These are phyloP conservation scores for Cryptosporidium ryanae DNA, from an alignment of 169 alveolate species.

Conservation along the genomic window DNA sequence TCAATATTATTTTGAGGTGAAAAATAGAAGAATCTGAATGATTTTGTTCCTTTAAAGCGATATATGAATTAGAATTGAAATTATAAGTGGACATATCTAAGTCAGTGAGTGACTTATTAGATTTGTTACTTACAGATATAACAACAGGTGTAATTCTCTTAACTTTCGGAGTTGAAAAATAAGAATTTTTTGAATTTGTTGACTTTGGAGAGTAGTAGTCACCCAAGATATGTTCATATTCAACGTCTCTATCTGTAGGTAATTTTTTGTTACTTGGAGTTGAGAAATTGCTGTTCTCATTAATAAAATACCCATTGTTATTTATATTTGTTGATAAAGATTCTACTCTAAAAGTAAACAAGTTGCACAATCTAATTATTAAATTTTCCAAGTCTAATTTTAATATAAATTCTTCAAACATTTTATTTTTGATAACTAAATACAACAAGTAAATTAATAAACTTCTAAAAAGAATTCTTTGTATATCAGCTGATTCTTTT, in stretches of 20 bases:
- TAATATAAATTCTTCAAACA: neutral
- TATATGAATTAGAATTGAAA: neutral
- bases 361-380: slow-evolving; percentile 25
- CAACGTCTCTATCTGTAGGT: slow-evolving; percentile 29
- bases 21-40: slow-evolving; percentile 23
- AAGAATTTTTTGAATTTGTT: slow-evolving; percentile 15
- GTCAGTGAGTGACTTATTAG: neutral
- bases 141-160: slow-evolving; percentile 43
- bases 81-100: neutral
- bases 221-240: neutral
- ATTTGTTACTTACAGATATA: slow-evolving; percentile 3
- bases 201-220: slow-evolving; percentile 4
- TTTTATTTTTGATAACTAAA: neutral
- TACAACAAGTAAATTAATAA: slow-evolving; percentile 21
- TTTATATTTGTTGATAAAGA: slow-evolving; percentile 44
- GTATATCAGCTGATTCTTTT: slow-evolving; percentile 48
- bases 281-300: slow-evolving; percentile 4
- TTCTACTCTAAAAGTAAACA: slow-evolving; percentile 43
- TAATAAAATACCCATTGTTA: neutral
- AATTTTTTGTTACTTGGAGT: slow-evolving; percentile 2
- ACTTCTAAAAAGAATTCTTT: slow-evolving; percentile 52
- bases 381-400: slow-evolving; percentile 4
- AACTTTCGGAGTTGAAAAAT: slow-evolving; percentile 4
- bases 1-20: slow-evolving; percentile 35
- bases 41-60: slow-evolving; percentile 27